Base-by-base conservation (phyloP, 2,329 filamentous ascomycete genomes). In the Neofusicoccum kwambonambiense region DNA sequence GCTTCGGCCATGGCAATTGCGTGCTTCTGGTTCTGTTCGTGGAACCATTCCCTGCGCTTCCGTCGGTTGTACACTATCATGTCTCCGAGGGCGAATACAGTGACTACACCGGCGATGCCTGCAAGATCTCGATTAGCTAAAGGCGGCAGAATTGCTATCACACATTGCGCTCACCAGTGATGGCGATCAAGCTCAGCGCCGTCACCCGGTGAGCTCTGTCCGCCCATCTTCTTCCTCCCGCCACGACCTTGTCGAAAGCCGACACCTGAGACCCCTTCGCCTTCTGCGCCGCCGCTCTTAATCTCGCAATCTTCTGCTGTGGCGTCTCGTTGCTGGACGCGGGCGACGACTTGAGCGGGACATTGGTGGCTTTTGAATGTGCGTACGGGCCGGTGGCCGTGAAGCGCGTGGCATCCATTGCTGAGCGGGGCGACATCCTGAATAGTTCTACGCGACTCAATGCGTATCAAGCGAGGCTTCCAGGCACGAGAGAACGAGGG, bases 401-500 rank as follows among this genome's bases (percentile, higher is more conserved):
- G 78, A 91, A 95, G 74, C 90, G 89, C 72, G 91, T 95, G 70
- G 91, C 91, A 76, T 93, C 91, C 71, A 86, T 87, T 75, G 90
- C 88, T 79, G 87, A 91, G 75, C 90, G 89, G 67, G 89, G 84
- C 80, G 82, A 82, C 50, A 27, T 76, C 9, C n/a, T 49, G 31
- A 37, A 8, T 15, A 42, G n/a, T 60, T 22, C 31, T 47, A 9
- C 41, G 41, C 56, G 37, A 42, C 56, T 60, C 56, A 60, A 60
- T 47, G 42, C n/a, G 56, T 60, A 22, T 60, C 17, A 17, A 15
- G n/a, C 56, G 34, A 6, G 65, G 45, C 27, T 37, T 37, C 12
- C 13, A 17, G 13, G 34, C 34, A 7, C 22, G 51, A 19, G 52
- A 9, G 35, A 19, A n/a, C n/a, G 42, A 12, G 52, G 15, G 15